Conservation (phyloP, 2,329 filamentous ascomycete genomes). For the Metarhizium humberi region DNA sequence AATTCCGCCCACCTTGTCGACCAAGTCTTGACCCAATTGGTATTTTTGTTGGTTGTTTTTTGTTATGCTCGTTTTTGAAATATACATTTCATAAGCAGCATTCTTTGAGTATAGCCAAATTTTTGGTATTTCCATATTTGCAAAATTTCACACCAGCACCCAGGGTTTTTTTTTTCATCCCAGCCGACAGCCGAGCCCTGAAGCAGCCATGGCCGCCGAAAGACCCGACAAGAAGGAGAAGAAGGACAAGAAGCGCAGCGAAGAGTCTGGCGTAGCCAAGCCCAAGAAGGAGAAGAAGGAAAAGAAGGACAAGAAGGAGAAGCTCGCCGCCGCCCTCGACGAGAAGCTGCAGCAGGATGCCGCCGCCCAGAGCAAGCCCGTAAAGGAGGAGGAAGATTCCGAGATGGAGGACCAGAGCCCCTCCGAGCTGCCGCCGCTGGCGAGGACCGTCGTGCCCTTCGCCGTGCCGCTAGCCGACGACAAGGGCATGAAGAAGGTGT, state of each 20-base stretch:
- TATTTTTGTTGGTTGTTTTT: background rate
- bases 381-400: conserved; percentile 33
- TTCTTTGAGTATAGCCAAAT: background rate
- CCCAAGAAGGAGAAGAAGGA: conserved; percentile 51
- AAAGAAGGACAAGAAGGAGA: conserved; percentile 68
- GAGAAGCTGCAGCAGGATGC: conserved; percentile 52
- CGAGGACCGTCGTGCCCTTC: conserved; percentile 67
- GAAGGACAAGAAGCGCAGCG: conserved; percentile 52
- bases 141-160: background rate
- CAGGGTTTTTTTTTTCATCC: background rate
- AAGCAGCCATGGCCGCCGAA: conserved; percentile 35
- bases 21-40: conserved; percentile 11
- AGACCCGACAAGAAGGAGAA: conserved; percentile 43
- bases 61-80: background rate
- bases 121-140: background rate
- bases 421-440: conserved; percentile 29
- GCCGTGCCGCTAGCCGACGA: conserved; percentile 73
- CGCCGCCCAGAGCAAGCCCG: conserved; percentile 28
- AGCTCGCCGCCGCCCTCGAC: conserved; percentile 57
- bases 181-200: conserved; percentile 2
- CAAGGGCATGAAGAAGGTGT: conserved; percentile 58
- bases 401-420: conserved; percentile 36
- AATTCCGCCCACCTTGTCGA: background rate
- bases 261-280: conserved; percentile 44
- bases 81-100: background rate